phyloP scores from a whole-genome alignment of 1,284 basidiomycete species.

The Pseudozyma flocculosa region DNA sequence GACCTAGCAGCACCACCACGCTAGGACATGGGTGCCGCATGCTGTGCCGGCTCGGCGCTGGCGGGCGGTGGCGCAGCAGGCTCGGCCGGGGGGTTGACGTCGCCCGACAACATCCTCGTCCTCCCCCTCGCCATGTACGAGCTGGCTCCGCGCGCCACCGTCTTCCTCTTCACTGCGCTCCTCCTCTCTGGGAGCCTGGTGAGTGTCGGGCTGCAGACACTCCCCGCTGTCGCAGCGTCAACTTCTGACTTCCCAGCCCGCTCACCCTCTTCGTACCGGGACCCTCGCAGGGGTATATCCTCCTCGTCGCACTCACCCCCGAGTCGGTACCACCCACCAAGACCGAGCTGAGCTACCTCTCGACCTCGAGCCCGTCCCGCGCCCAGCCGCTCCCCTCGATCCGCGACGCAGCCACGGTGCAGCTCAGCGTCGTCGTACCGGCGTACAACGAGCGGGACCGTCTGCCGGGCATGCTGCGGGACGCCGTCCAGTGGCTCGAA shows the following conservation, averaged over 20 bases:
- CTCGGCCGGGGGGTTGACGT: not conserved
- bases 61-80: slow-evolving; percentile 8
- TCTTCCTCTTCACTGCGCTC: slow-evolving; percentile 1
- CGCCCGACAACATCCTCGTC: slow-evolving; percentile 24
- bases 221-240: too few relatives aligned
- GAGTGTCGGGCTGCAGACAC: too few relatives aligned
- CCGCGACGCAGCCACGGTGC: slow-evolving; percentile 33
- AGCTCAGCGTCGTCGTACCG: slow-evolving; percentile 77
- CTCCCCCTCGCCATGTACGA: slow-evolving; percentile 28
- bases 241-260: too few relatives aligned
- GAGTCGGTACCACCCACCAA: slow-evolving; percentile 6
- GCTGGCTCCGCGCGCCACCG: slow-evolving; percentile 21
- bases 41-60: slow-evolving; percentile 27
- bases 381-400: slow-evolving; percentile 12
- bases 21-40: slow-evolving; percentile 29
- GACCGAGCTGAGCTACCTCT: slow-evolving; percentile 15
- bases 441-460: slow-evolving; percentile 84
- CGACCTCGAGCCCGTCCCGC: not conserved
- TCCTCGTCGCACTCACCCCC: slow-evolving; percentile 17
- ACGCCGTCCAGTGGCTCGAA: slow-evolving; percentile 65
- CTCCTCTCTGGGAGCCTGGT: too few relatives aligned
- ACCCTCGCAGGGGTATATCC: slow-evolving; percentile 11
- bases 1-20: too few relatives aligned
- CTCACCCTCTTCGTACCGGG: slow-evolving; percentile 5
- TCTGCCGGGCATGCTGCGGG: slow-evolving; percentile 76